Conservation (phyloP, 75 land plant genomes). For the Pseudotsuga menziesii region DNA sequence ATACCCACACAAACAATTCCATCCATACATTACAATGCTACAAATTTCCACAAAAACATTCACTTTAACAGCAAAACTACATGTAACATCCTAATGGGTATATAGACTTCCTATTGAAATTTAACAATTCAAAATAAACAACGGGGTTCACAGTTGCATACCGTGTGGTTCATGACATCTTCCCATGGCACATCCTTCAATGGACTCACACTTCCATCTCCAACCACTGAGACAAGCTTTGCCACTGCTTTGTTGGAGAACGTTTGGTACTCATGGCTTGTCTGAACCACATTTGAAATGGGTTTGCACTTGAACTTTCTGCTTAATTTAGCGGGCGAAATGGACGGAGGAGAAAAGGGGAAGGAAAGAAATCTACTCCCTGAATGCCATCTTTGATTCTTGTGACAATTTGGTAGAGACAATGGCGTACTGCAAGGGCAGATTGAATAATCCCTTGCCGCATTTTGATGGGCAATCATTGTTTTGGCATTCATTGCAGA, state of each 20-base stretch:
- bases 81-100: neutral
- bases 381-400: too few species aligned
- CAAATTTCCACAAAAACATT: neutral
- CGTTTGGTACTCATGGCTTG: neutral
- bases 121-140: neutral
- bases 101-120: neutral
- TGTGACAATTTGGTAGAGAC: too few species aligned
- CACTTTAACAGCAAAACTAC: neutral
- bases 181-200: constrained; percentile 62
- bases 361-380: too few species aligned
- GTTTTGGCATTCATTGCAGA: too few species aligned
- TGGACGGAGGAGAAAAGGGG: too few species aligned
- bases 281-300: too few species aligned
- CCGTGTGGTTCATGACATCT: constrained; percentile 91
- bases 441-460: too few species aligned
- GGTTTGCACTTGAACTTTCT: too few species aligned
- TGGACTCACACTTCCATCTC: constrained; percentile 69
- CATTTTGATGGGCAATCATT: too few species aligned
- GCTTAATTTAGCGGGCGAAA: too few species aligned
- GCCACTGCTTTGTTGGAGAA: constrained; percentile 35
- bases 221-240: constrained; percentile 74
- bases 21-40: neutral
- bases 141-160: constrained; percentile 16
- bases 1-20: neutral
- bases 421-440: too few species aligned